Conservation (phyloP, 2,329 filamentous ascomycete genomes). For the Hypoxylon sp. region DNA sequence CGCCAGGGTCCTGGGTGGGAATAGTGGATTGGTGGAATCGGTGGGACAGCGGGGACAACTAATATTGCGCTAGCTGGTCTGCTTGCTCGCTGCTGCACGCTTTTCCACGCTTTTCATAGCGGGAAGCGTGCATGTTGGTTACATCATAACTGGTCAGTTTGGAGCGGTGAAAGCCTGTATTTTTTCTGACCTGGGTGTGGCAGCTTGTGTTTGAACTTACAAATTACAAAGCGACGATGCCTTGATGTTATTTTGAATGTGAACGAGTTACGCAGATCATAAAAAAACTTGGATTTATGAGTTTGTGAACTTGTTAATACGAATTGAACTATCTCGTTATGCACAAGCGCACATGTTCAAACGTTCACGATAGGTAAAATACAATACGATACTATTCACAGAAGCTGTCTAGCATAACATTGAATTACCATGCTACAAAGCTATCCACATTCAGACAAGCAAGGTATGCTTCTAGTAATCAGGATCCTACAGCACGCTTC, state of each 20-base stretch:
- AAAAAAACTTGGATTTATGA: constrained; percentile 15
- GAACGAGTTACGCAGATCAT: constrained; percentile 13
- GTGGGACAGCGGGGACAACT: constrained; percentile 31
- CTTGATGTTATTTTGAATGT: constrained; percentile 10
- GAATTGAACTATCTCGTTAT: no score
- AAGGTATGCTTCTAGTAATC: constrained; percentile 22
- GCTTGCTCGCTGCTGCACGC: no score
- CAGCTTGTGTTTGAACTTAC: constrained; percentile 22
- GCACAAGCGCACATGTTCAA: no score
- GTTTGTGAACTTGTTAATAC: constrained; percentile 10
- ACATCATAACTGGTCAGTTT: constrained; percentile 37
- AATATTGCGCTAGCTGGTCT: constrained; percentile 28
- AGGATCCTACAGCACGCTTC: constrained; percentile 14
- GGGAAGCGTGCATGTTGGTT: constrained; percentile 34
- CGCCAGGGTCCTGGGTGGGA: constrained; percentile 23
- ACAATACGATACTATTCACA: no score
- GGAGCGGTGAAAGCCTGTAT: constrained; percentile 39
- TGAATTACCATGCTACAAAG: no score
- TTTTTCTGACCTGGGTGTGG: constrained; percentile 26
- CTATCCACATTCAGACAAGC: not conserved
- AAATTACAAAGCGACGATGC: no score
- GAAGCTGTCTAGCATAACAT: no score
- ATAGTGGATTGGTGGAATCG: constrained; percentile 24
- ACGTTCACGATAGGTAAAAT: no score
- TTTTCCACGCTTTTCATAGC: constrained; percentile 11